Base-by-base conservation (phyloP, 768 basidiomycete genomes). In the Coprinopsis marcescibilis region DNA sequence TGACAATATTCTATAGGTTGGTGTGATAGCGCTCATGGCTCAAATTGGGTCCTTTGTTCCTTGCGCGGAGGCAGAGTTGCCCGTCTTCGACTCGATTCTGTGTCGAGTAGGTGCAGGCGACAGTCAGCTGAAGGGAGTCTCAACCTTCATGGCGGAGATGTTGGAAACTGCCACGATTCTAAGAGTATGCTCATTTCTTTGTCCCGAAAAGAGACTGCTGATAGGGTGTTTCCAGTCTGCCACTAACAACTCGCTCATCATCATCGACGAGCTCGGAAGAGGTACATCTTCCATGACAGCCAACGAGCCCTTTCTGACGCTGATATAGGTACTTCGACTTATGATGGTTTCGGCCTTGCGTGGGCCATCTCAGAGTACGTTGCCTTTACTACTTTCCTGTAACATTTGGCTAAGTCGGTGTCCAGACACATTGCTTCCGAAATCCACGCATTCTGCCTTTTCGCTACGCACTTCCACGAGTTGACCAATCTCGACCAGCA, bases 71-170 rank as follows among this genome's bases (percentile, higher is more conserved):
- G 96, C 96, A 0, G 72, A 77, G 21, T 55, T 98, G 1, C 96
- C 96, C 0, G 81, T 98, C 43, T 98, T 98, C 50, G 96, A 99
- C 64, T 96, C 92, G 2, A 83, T 99, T 35, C 67, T 98, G 10
- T 96, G 95, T 48, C 77, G 96, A 52, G 95, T 99, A 1, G 96
- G 96, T 7, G 96, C 96, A 0, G 96, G 96, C 0, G 96, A 99
- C 62, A 94, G 89, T 62, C 95, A 98, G 60, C 68, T 98, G 36
- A 98, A 96, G 64, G 96, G 96, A 10, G 91, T 99, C 0, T 95
- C 92, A 20, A 99, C 95, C 0, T 99, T 99, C 63, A 98, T 98
- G 95, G 94, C 93, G 1, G 96, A 99, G 65, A 98, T 98, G 96
- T 75, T 99, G 23, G 96, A 99, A 64, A 98, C 94, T 0, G 94